phyloP scores from a whole-genome alignment of 2,329 filamentous ascomycete species.

The Tothia fuscella region DNA sequence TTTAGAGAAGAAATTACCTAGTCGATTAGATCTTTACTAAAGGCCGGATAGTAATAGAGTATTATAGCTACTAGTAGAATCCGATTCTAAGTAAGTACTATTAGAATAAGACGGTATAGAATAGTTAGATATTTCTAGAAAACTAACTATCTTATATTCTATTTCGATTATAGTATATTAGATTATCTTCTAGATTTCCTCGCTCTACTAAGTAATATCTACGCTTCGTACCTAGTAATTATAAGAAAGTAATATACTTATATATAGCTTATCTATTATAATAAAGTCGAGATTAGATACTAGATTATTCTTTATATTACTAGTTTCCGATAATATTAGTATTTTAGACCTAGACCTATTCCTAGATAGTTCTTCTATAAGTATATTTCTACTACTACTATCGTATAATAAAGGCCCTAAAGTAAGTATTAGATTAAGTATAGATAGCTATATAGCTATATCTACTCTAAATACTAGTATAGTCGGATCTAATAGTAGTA shows the following conservation, averaged over 20 bases:
- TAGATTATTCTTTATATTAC: slow-evolving; percentile 10
- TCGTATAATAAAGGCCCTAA: too few relatives aligned
- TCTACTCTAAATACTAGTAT: too few relatives aligned
- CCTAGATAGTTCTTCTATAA: too few relatives aligned
- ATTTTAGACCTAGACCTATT: slow-evolving; percentile 9
- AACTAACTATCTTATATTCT: slow-evolving; percentile 10
- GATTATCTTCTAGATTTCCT: slow-evolving; percentile 8
- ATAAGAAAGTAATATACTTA: slow-evolving; percentile 9
- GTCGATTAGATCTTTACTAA: slow-evolving; percentile 9
- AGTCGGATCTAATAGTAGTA: too few relatives aligned
- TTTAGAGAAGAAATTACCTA: slow-evolving; percentile 8
- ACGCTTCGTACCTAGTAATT: slow-evolving; percentile 7
- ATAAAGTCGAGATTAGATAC: slow-evolving; percentile 10
- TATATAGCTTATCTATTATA: slow-evolving; percentile 7
- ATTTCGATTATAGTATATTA: slow-evolving; percentile 8
- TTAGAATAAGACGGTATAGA: slow-evolving; percentile 10
- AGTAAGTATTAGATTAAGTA: too few relatives aligned
- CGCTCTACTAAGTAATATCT: slow-evolving; percentile 6
- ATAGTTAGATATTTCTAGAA: slow-evolving; percentile 8
- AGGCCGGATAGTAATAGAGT: slow-evolving; percentile 4
- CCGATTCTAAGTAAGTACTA: slow-evolving; percentile 4
- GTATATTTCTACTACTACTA: too few relatives aligned
- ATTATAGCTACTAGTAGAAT: slow-evolving; percentile 9
- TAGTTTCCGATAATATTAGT: slow-evolving; percentile 6
- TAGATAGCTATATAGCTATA: too few relatives aligned